Percentiles rank a stretch among this genome's conserved stretches.
Evolutionary conservation across 768 basidiomycete species (phyloP).

Genomic region (Lyophyllum decastes): DNA sequence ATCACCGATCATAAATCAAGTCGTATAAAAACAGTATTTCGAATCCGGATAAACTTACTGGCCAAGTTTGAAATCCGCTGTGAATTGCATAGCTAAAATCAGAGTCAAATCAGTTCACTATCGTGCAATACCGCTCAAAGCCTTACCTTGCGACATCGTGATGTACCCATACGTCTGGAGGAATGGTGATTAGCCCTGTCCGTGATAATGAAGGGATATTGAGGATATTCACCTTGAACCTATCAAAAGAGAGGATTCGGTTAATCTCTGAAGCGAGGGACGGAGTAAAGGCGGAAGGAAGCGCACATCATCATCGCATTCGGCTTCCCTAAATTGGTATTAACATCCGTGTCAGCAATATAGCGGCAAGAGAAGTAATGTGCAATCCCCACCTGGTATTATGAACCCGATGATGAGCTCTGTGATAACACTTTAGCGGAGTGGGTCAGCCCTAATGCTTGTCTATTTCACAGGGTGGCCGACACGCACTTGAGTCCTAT

Average conservation of each 20-base stretch:
- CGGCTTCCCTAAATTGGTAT: constrained; percentile 56
- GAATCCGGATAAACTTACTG: constrained; percentile 45
- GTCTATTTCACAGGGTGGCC: background rate
- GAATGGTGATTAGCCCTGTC: constrained; percentile 24
- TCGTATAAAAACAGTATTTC: background rate
- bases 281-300: background rate
- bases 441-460: background rate
- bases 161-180: constrained; percentile 65
- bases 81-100: constrained; percentile 60
- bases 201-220: background rate
- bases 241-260: constrained; percentile 15
- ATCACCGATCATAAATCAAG: constrained; percentile 20
- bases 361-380: background rate
- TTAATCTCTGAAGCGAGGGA: background rate
- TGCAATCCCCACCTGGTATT: constrained; percentile 35
- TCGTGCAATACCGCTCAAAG: background rate
- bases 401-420: constrained; percentile 72
- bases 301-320: constrained; percentile 75
- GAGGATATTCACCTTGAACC: constrained; percentile 35
- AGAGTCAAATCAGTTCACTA: constrained; percentile 25
- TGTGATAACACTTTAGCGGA: constrained; percentile 56
- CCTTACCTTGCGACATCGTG: constrained; percentile 53
- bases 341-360: constrained; percentile 13
- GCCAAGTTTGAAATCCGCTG: constrained; percentile 76
- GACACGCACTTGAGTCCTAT: constrained; percentile 49